Evolutionary conservation across 106 monocot species (phyloP), one percentile per base, ranked within the genome.

Genomic region (Alisma plantagoaquatica): DNA sequence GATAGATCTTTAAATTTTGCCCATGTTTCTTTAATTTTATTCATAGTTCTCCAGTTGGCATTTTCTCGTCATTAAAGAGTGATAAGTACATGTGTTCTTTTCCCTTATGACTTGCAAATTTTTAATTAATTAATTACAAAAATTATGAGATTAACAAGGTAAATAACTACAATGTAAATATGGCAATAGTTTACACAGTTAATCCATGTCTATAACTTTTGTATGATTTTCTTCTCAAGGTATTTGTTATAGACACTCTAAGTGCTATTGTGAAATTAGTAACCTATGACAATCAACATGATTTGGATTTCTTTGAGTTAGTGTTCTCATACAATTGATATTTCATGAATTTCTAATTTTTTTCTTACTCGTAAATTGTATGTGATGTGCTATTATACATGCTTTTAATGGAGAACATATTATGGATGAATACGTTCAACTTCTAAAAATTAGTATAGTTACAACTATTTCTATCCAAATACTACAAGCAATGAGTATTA

Each of bases 331-430:
- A 3, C 17, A 9, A 26, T 42, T 51, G 21, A 29, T 52, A 0
- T 46, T 62, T 46, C 1, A 20, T 47, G 3, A 43, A 18, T 43
- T 45, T 41, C 27, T 16, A 0, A 19, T 50, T 15, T 14, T 11
- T 49, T 27, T 7, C 5, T 9, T 62, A 35, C 12, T 35, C 23
- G 44, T 51, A 15, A 31, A 46, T 46, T 29, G n/a, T n/a, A n/a
- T n/a, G n/a, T n/a, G 10, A 50, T 46, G 18, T 17, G 29, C 2
- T 54, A 27, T 32, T 48, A 3, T 62, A 8, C 42, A 98, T 89
- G 46, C 85, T 79, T 41, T 98, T 98, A 65, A 98, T 98, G 90
- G 98, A 98, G 73, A 98, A 52, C 82, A 98, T 60, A 65, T 98
- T 24, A 90, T 98, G 98, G 85, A 75, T 47, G 98, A 98, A 62